Percentiles rank a stretch among this genome's conserved stretches.
These are phyloP conservation scores for Lecanicillium sp. DNA, from an alignment of 2,329 filamentous ascomycete species.

Conservation along the genomic window DNA sequence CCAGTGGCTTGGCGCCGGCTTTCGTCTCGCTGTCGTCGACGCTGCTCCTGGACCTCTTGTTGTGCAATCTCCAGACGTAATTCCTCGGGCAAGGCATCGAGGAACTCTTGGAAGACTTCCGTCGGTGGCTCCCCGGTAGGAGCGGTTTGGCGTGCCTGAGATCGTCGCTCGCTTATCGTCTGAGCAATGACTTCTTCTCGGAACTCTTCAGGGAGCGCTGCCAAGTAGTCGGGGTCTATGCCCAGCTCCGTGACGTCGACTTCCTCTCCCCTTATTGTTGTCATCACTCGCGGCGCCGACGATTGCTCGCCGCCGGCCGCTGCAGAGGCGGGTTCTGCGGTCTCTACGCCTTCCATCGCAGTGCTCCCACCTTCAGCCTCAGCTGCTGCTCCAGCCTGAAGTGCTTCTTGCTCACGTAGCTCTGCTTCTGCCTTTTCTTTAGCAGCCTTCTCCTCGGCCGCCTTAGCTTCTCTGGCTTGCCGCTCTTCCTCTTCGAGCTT, in stretches of 20 bases:
- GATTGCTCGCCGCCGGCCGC: conserved; percentile 20
- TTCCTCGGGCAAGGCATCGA: conserved; percentile 85
- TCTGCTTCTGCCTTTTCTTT: conserved; percentile 64
- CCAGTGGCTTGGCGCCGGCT: conserved; percentile 58
- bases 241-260: conserved; percentile 91
- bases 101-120: conserved; percentile 86
- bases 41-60: conserved; percentile 82
- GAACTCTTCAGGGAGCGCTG: conserved; percentile 95
- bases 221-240: conserved; percentile 89
- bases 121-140: conserved; percentile 65
- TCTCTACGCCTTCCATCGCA: conserved; percentile 76
- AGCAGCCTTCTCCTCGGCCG: conserved; percentile 55
- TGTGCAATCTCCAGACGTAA: conserved; percentile 85
- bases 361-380: conserved; percentile 16
- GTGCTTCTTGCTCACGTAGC: conserved; percentile 56
- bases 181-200: conserved; percentile 93
- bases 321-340: conserved; percentile 28
- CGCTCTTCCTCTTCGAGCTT: conserved; percentile 60
- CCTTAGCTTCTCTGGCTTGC: conserved; percentile 16
- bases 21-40: conserved; percentile 79
- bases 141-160: conserved; percentile 61
- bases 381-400: conserved; percentile 50
- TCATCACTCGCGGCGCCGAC: conserved; percentile 55
- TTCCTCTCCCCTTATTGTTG: conserved; percentile 76
- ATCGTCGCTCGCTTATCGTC: conserved; percentile 75